A percentile compares a stretch with the other conserved stretches of the same genome.
These are phyloP conservation scores for Colletotrichum caudatum DNA, from an alignment of 2,329 filamentous ascomycete species.

Conservation along the genomic window DNA sequence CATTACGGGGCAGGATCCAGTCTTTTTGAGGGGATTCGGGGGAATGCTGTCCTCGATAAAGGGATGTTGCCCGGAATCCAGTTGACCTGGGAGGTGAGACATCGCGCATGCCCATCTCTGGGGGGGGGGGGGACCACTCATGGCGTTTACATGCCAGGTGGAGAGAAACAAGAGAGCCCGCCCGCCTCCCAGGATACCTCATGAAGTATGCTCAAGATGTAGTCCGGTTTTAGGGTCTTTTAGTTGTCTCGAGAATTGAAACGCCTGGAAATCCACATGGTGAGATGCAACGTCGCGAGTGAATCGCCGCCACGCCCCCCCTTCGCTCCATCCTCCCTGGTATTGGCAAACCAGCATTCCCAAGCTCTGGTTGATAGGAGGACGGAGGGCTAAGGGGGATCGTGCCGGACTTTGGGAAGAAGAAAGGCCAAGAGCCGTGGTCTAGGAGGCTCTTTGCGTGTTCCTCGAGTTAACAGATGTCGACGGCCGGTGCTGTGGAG, in stretches of 20 bases:
- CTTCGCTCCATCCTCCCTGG: not conserved
- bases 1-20: not conserved
- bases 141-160: slow-evolving; percentile 7
- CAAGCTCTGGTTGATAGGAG: not conserved
- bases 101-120: not conserved
- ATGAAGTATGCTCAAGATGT: not conserved
- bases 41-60: slow-evolving; percentile 36
- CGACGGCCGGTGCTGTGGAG: not conserved
- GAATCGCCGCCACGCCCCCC: not conserved
- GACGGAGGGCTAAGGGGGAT: not conserved
- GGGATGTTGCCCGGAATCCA: slow-evolving; percentile 36
- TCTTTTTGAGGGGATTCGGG: slow-evolving; percentile 36
- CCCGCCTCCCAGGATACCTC: no score
- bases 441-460: slow-evolving; percentile 34
- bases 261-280: not conserved
- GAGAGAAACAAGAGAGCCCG: not conserved
- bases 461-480: slow-evolving; percentile 29
- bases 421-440: not conserved
- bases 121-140: not conserved
- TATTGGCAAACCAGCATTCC: not conserved
- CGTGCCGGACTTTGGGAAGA: no score
- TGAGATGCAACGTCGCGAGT: not conserved
- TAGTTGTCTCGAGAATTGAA: not conserved
- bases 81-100: slow-evolving; percentile 10
- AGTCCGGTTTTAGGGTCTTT: not conserved